These are phyloP conservation scores for Ilex asprella DNA, from an alignment of 257 asterid species.

Conservation along the genomic window DNA sequence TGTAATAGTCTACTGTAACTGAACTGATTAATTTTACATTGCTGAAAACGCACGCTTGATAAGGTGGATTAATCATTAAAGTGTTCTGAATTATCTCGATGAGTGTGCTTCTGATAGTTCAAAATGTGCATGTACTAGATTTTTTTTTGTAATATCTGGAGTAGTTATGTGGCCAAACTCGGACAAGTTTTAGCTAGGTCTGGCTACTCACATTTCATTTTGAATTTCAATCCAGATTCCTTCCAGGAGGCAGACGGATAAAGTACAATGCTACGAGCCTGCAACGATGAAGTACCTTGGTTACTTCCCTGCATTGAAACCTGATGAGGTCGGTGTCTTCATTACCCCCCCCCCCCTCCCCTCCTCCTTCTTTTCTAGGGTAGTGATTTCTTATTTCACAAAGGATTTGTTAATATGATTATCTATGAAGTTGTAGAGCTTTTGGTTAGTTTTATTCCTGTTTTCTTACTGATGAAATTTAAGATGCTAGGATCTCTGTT, in stretches of 20 bases:
- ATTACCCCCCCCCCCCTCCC: no score
- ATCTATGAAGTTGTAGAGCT: neutral
- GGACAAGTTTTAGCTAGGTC: neutral
- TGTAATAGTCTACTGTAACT: no score
- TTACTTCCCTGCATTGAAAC: constrained; percentile 70
- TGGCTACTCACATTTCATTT: constrained; percentile 6
- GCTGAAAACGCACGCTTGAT: neutral
- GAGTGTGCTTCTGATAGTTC: neutral
- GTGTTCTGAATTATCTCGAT: no score
- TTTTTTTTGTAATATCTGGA: neutral
- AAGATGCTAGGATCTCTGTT: no score
- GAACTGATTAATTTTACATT: no score
- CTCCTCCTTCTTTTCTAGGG: neutral
- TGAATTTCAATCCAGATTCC: constrained; percentile 56
- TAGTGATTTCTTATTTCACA: no score
- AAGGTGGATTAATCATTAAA: neutral
- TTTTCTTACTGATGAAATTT: neutral
- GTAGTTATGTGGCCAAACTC: constrained; percentile 1
- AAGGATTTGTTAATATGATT: no score
- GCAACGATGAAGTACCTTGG: constrained; percentile 98
- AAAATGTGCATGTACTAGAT: neutral
- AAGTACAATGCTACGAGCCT: constrained; percentile 98
- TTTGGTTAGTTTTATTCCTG: neutral
- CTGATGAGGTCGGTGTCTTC: constrained; percentile 65
- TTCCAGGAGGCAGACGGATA: constrained; percentile 91